A percentile compares a stretch with the other conserved stretches of the same genome.
Conservation (phyloP, 768 basidiomycete genomes). For the Pholiota conissans region DNA sequence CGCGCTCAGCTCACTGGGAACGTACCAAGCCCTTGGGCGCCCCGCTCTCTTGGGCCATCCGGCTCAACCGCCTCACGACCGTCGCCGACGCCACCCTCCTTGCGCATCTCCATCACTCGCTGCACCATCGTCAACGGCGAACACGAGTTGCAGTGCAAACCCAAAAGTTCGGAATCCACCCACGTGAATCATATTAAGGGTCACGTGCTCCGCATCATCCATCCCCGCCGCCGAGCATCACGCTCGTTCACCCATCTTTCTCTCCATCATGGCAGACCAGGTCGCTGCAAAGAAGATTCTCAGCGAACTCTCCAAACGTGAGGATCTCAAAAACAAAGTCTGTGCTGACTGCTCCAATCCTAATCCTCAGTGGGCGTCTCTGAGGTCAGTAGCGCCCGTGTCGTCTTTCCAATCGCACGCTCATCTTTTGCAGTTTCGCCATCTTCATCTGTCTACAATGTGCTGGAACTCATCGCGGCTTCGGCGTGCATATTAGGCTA, state of each 20-base stretch:
- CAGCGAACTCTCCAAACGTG: constrained; percentile 70
- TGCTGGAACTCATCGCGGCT: constrained; percentile 81
- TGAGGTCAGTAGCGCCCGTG: constrained; percentile 48
- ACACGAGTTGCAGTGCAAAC: neutral
- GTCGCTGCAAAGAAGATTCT: constrained; percentile 67
- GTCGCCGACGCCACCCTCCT: neutral
- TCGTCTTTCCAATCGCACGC: constrained; percentile 12
- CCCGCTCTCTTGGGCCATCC: constrained; percentile 23
- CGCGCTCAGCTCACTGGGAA: constrained; percentile 15
- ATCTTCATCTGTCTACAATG: constrained; percentile 92
- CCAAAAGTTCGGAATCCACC: constrained; percentile 10
- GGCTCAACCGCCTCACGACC: neutral
- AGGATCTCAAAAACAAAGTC: constrained; percentile 70
- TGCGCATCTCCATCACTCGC: neutral
- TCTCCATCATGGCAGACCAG: constrained; percentile 59
- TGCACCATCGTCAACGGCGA: no score
- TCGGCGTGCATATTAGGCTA: constrained; percentile 91
- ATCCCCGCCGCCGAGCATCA: neutral
- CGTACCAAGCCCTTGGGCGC: constrained; percentile 23
- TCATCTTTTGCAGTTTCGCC: constrained; percentile 56
- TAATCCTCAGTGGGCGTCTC: constrained; percentile 95
- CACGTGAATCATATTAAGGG: constrained; percentile 3
- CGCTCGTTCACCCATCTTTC: neutral
- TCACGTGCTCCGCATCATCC: neutral
- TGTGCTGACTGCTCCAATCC: constrained; percentile 86